These are phyloP conservation scores for Magnaporthales sp. DNA, from an alignment of 2,329 filamentous ascomycete genomes.

Conservation along the genomic window DNA sequence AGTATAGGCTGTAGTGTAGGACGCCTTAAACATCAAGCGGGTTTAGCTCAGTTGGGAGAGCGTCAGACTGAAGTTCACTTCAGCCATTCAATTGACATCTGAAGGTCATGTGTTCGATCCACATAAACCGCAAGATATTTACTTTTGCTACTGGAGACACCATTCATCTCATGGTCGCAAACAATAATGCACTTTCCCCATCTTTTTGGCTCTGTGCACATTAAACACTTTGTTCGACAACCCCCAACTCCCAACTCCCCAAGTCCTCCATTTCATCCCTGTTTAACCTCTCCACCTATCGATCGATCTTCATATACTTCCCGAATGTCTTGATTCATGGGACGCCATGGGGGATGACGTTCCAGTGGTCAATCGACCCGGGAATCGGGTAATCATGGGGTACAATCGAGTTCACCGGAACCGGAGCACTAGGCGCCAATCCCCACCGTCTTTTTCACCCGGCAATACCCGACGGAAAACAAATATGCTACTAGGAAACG, in stretches of 20 bases:
- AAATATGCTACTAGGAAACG: too few relatives aligned
- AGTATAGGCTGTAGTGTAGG: too few relatives aligned
- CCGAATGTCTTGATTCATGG: neutral
- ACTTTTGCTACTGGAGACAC: neutral
- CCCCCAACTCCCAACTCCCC: too few relatives aligned
- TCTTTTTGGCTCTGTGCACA: too few relatives aligned
- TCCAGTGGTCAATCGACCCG: neutral
- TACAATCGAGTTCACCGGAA: neutral
- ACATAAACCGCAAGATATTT: neutral
- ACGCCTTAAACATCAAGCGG: neutral
- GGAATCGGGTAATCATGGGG: neutral
- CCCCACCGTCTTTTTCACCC: neutral
- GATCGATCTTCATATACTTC: neutral
- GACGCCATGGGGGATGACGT: neutral
- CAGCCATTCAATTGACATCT: neutral
- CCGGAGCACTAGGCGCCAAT: neutral
- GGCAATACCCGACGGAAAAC: neutral
- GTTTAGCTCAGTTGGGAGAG: constrained; percentile 1
- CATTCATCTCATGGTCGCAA: neutral
- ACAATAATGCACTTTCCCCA: neutral
- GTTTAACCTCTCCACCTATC: too few relatives aligned
- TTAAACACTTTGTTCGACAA: too few relatives aligned
- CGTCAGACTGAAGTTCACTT: constrained; percentile 1
- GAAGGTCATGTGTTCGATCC: constrained; percentile 1
- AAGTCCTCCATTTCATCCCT: too few relatives aligned